phyloP scores from a whole-genome alignment of 306 rosid genomes.

The Castanea crenata region DNA sequence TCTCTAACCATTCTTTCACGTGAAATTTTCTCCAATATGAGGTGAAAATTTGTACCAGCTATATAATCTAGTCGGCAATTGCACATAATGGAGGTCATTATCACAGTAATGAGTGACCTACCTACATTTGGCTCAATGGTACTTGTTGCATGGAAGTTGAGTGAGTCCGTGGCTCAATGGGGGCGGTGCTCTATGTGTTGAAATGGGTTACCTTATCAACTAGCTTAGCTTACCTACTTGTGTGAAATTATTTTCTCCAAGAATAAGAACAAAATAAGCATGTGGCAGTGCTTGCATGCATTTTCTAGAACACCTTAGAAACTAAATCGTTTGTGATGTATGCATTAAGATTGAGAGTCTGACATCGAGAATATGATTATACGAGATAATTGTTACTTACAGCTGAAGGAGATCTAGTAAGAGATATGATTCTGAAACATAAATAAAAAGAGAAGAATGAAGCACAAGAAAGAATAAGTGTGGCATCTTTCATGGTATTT shows the following conservation, averaged over 20 bases:
- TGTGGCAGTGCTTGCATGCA: conserved; percentile 37
- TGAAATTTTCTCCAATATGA: conserved; percentile 18
- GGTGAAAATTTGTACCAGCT: conserved; percentile 19
- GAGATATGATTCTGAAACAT: conserved; percentile 44
- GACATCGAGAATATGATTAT: conserved; percentile 15
- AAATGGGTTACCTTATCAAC: conserved; percentile 38
- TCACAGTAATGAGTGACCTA: conserved; percentile 55
- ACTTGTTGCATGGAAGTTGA: conserved; percentile 40
- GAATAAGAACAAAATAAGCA: conserved; percentile 8
- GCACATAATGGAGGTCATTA: conserved; percentile 40
- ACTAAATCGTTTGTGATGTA: conserved; percentile 40
- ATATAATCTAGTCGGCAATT: conserved; percentile 12
- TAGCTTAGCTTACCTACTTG: conserved; percentile 27
- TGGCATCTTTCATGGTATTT: conserved; percentile 16
- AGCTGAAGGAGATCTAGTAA: conserved; percentile 48
- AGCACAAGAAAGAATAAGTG: conserved; percentile 31
- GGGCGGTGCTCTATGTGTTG: conserved; percentile 79
- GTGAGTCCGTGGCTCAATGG: conserved; percentile 94
- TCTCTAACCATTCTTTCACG: neutral
- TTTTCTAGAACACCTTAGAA: conserved; percentile 30
- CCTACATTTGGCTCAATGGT: conserved; percentile 31
- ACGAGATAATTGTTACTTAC: conserved; percentile 8
- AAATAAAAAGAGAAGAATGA: conserved; percentile 25
- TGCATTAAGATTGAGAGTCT: conserved; percentile 34
- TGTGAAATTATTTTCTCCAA: conserved; percentile 18